phyloP scores from a whole-genome alignment of 495 filamentous ascomycete species.

The Trichoderma gamsii region DNA sequence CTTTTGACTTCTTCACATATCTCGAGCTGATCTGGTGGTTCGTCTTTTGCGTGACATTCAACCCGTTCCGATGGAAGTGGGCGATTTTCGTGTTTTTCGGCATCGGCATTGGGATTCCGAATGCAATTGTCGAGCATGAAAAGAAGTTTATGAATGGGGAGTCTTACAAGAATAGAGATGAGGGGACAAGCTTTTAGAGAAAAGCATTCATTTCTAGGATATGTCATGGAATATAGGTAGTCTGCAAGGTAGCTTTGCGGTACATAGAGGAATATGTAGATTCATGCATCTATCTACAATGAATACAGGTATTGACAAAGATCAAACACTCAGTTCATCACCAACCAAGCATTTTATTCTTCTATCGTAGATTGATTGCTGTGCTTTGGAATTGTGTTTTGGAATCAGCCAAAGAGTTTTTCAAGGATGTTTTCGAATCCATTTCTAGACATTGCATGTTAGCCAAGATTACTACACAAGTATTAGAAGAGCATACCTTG shows the following conservation, averaged over 20 bases:
- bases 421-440: slow-evolving; percentile 25
- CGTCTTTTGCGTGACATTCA: slow-evolving; percentile 66
- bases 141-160: slow-evolving; percentile 47
- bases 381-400: not conserved
- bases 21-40: slow-evolving; percentile 82
- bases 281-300: not conserved
- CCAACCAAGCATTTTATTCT: not conserved
- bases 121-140: slow-evolving; percentile 59
- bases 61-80: slow-evolving; percentile 83
- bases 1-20: slow-evolving; percentile 87
- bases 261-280: slow-evolving; percentile 35
- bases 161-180: slow-evolving; percentile 24
- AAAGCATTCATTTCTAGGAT: not conserved
- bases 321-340: not conserved
- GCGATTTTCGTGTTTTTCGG: slow-evolving; percentile 74
- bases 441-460: slow-evolving; percentile 21
- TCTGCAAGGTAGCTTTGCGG: slow-evolving; percentile 34
- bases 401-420: slow-evolving; percentile 24
- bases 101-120: slow-evolving; percentile 59
- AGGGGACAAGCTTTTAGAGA: slow-evolving; percentile 54
- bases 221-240: slow-evolving; percentile 36
- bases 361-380: not conserved
- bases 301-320: not conserved
- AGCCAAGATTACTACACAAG: slow-evolving; percentile 11
- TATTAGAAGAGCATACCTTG: slow-evolving; percentile 45